Evolutionary conservation across 1,284 basidiomycete genomes (phyloP), one percentile per base, ranked within the genome.

Genomic region (Grifola frondosa): DNA sequence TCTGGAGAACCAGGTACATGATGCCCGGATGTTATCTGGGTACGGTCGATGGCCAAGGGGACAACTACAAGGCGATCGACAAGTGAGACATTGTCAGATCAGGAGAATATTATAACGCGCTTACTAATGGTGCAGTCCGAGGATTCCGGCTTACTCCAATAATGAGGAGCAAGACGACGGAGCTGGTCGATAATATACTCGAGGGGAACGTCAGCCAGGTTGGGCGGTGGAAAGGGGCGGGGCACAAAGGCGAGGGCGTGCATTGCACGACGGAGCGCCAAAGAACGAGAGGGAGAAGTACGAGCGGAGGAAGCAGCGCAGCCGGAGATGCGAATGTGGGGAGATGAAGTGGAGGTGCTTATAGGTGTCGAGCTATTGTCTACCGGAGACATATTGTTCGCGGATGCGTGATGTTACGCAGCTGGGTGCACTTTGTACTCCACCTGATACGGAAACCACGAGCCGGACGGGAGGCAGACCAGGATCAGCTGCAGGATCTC

Each of bases 91-190:
- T n/a, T 11, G 37, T 12, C 23, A 22, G 16, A 5, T 12, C 7
- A 25, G 24, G 15, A 36, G 25, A 15, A 39, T 6, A 22, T 20
- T 6, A 23, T 39, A 29, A 48, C 30, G 68, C 81, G 44, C n/a
- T n/a, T 56, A 86, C 87, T 73, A 50, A 88, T 73, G 33, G 86
- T 83, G 65, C 83, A 87, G 63, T 88, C 82, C 16, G 87, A 74
- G 1, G 81, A 84, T 54, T 86, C 80, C 49, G 77, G 73, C 53
- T 78, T 81, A 57, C 81, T 75, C 82, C 84, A 88, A 64, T 81
- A 84, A 40, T 73, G 67, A 23, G 77, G 67, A 13, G 84, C 85
- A 48, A 88, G 69, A 56, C 67, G 68, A 60, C 75, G 80, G 37
- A 89, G 76, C 59, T 82, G 78, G 58, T 80, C 75, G 56, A 84